phyloP scores from a whole-genome alignment of 2,329 filamentous ascomycete genomes.

The Tricladium varicosporioides region DNA sequence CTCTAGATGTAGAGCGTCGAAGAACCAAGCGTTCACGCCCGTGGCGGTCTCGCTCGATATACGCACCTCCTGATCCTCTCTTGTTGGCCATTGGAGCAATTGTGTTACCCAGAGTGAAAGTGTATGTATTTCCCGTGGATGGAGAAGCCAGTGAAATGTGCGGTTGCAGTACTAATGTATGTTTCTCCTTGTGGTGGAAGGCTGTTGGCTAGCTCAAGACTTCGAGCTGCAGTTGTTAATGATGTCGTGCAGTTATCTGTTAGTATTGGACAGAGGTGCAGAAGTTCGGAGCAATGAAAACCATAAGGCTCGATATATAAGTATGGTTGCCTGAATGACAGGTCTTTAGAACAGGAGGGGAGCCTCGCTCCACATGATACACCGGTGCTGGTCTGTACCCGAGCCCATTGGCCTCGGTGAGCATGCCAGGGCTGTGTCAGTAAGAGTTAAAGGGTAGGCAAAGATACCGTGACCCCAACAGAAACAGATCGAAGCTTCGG shows the following conservation, averaged over 20 bases:
- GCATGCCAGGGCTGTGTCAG: slow-evolving; percentile 3
- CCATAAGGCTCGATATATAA: slow-evolving; percentile 1
- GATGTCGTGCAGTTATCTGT: neutral
- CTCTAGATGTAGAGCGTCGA: slow-evolving; percentile 1
- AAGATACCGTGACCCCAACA: neutral
- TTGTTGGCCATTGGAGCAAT: slow-evolving; percentile 18
- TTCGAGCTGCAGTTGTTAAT: slow-evolving; percentile 1
- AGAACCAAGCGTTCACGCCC: slow-evolving; percentile 23
- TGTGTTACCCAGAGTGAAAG: slow-evolving; percentile 22
- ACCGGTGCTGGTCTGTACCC: neutral
- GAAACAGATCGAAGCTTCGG: neutral
- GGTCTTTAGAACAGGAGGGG: neutral
- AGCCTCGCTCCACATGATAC: slow-evolving; percentile 6
- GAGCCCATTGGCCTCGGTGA: neutral
- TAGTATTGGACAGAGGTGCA: slow-evolving; percentile 4
- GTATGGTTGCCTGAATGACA: slow-evolving; percentile 1
- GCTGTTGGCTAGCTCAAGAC: neutral
- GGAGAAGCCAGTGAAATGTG: slow-evolving; percentile 7
- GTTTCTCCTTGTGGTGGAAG: neutral
- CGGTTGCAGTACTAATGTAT: neutral
- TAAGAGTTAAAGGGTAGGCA: neutral
- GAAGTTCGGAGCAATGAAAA: slow-evolving; percentile 2
- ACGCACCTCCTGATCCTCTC: slow-evolving; percentile 3
- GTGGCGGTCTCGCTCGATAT: slow-evolving; percentile 20
- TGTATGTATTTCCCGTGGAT: slow-evolving; percentile 5